Conservation (phyloP, 805 yeast species). For the Jamesozyma hellenica region DNA sequence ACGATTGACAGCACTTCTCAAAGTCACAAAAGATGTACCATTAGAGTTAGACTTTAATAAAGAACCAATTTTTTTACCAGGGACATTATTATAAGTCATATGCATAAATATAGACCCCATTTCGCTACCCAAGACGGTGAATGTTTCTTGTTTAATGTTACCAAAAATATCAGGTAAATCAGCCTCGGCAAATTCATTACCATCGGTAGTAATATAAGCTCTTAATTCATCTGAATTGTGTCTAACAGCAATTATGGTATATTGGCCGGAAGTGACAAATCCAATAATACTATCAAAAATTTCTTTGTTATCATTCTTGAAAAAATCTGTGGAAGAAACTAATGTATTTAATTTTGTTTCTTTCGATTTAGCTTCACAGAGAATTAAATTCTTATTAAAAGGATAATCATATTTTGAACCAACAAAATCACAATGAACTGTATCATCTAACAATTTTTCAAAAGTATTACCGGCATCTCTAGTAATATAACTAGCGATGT, state of each 20-base stretch:
- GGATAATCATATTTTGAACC: slow-evolving; percentile 40
- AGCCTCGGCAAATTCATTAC: slow-evolving; percentile 65
- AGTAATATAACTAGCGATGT: slow-evolving; percentile 49
- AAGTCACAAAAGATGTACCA: slow-evolving; percentile 74
- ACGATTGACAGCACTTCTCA: slow-evolving; percentile 66
- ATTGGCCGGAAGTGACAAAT: slow-evolving; percentile 61
- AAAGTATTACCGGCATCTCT: slow-evolving; percentile 60
- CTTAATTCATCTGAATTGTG: slow-evolving; percentile 42
- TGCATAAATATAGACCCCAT: slow-evolving; percentile 72
- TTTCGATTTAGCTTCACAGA: slow-evolving; percentile 45
- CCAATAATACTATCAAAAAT: slow-evolving; percentile 58
- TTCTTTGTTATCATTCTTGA: slow-evolving; percentile 31
- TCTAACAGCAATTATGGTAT: slow-evolving; percentile 59
- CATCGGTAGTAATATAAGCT: slow-evolving; percentile 74
- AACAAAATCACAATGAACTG: slow-evolving; percentile 57
- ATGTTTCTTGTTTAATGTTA: slow-evolving; percentile 54
- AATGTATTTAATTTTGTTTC: slow-evolving; percentile 26
- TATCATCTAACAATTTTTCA: slow-evolving; percentile 42
- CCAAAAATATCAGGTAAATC: slow-evolving; percentile 58
- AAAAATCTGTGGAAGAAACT: slow-evolving; percentile 47
- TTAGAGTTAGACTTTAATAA: slow-evolving; percentile 81
- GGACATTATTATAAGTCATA: slow-evolving; percentile 51
- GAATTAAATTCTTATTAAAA: slow-evolving; percentile 43
- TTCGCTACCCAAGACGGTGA: slow-evolving; percentile 68
- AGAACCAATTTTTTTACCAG: slow-evolving; percentile 58